Base-by-base conservation (phyloP, 2,329 filamentous ascomycete species). In the Aureobasidium sp. region DNA sequence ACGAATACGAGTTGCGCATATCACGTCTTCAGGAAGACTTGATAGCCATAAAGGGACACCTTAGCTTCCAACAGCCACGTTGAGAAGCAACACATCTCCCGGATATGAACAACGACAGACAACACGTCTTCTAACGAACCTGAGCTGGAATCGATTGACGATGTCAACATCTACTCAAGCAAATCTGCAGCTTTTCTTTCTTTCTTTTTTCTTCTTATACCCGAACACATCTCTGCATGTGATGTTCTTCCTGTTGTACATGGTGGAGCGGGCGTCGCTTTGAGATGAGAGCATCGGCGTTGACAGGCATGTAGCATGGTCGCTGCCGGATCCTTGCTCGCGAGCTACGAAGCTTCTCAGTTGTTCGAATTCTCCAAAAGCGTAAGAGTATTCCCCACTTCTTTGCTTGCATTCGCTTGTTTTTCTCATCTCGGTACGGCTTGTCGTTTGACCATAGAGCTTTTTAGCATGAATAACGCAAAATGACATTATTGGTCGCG, bases 1-100 rank as follows among this genome's bases (percentile, higher is more conserved):
- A 79, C 66, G 78, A 80, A 62, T 76, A 79, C 65, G 76, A 78
- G 60, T 67, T 75, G 54, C 74, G 75, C 53, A 78, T 80, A 48
- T 69, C 70, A 9, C 70, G 73, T 9, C 63, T 80, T 67, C 74
- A 78, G 64, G 75, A 75, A 49, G 78, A 81, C 65, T 71, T 80
- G 39, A 72, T 72, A 57, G 64, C 67, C 49, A 66, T 74, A 4
- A 71, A 69, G 62, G 66, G 67, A 42, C 64, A 65, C 9, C 27
- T 63, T 19, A 60, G 40, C 22, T 50, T 52, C 22, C 61, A 56
- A 15, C 54, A 56, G 19, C 54, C 54, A 42, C 54, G 47, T 37
- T 63, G 44, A 53, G 11, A 9, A 27, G 42, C 19, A n/a, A 33
- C 5, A 45, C 39, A 24, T 22, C n/a, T 19, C 4, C 24, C 24